These are phyloP conservation scores for Sesbania bispinosa DNA, from an alignment of 306 rosid species.

Conservation along the genomic window DNA sequence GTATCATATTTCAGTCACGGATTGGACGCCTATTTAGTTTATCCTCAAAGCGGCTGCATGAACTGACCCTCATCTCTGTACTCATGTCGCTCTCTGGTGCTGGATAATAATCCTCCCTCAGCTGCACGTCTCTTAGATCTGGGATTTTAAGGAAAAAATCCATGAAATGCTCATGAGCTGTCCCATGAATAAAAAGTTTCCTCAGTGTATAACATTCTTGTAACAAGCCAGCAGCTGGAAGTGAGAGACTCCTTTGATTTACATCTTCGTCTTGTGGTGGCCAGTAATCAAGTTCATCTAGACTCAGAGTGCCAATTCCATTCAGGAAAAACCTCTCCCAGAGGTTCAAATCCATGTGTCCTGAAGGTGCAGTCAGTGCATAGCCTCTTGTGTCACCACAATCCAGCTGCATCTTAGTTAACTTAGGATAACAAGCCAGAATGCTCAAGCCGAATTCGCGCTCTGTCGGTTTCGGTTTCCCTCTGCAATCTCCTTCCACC, in stretches of 20 bases:
- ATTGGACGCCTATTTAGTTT: conserved; percentile 44
- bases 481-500: conserved; percentile 75
- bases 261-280: conserved; percentile 70
- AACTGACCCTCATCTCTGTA: conserved; percentile 72
- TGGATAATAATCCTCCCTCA: conserved; percentile 62
- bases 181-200: conserved; percentile 70
- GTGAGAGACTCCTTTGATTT: conserved; percentile 62
- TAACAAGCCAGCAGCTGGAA: conserved; percentile 56
- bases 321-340: conserved; percentile 76
- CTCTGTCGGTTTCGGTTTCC: conserved; percentile 22
- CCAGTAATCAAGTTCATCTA: conserved; percentile 65
- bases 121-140: conserved; percentile 57
- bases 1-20: conserved; percentile 33
- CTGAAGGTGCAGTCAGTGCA: conserved; percentile 57
- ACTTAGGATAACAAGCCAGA: conserved; percentile 43
- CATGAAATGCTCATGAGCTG: conserved; percentile 64
- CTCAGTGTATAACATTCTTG: conserved; percentile 46
- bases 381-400: conserved; percentile 69
- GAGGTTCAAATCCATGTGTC: conserved; percentile 65
- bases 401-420: conserved; percentile 63
- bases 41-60: conserved; percentile 63
- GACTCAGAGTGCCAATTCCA: conserved; percentile 45
- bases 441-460: conserved; percentile 51
- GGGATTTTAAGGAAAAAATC: conserved; percentile 41
- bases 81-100: conserved; percentile 62